Evolutionary conservation across 352 stramenopile genomes (phyloP).

Genomic region (Globisporangium takayamanum): DNA sequence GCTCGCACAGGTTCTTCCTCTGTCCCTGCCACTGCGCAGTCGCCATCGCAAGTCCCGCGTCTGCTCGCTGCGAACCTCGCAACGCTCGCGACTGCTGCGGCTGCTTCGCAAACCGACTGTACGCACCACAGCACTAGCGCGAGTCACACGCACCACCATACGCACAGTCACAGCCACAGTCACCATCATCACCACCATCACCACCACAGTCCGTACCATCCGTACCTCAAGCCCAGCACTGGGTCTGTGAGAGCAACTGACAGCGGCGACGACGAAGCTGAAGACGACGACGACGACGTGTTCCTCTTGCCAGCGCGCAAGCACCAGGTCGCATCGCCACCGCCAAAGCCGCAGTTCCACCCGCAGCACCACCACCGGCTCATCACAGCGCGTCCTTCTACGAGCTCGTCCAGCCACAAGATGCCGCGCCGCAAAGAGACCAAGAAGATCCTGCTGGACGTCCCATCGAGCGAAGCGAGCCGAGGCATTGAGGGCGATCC

Average conservation of each 20-base stretch:
- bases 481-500: conserved; percentile 21
- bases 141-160: background rate
- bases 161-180: background rate
- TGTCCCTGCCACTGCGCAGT: background rate
- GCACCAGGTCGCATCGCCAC: background rate
- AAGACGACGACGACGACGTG: conserved; percentile 4
- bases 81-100: conserved; percentile 11
- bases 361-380: conserved; percentile 18
- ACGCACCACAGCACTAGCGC: background rate
- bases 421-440: conserved; percentile 57
- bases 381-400: conserved; percentile 1
- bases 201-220: conserved; percentile 13
- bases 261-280: conserved; percentile 2
- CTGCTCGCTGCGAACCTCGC: conserved; percentile 11
- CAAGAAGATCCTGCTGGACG: conserved; percentile 38
- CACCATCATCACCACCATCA: conserved; percentile 7
- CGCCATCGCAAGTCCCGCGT: conserved; percentile 5
- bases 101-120: background rate
- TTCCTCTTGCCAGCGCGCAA: conserved; percentile 1
- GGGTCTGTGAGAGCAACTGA: background rate
- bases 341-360: conserved; percentile 10
- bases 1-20: background rate
- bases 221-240: conserved; percentile 7
- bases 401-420: background rate
- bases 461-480: conserved; percentile 20